Conservation (phyloP, 352 stramenopile species). For the Plasmopara viticola region DNA sequence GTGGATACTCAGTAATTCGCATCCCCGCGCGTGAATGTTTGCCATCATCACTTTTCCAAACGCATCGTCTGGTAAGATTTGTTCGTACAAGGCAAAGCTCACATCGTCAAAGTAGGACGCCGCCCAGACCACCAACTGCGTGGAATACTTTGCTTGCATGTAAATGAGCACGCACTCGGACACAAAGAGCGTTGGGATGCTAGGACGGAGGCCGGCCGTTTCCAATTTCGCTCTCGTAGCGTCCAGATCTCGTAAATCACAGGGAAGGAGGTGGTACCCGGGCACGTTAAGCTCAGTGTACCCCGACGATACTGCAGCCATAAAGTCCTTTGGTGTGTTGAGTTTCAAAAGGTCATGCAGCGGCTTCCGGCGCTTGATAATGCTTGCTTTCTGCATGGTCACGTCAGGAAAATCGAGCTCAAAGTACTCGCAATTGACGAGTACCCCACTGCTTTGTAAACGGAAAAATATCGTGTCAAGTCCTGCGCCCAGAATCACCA, state of each 20-base stretch:
- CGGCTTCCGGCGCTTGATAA: slow-evolving; percentile 63
- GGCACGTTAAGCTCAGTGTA: slow-evolving; percentile 59
- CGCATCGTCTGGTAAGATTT: slow-evolving; percentile 85
- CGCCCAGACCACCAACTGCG: slow-evolving; percentile 67
- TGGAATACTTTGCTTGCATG: slow-evolving; percentile 81
- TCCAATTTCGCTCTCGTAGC: slow-evolving; percentile 52
- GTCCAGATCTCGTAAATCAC: slow-evolving; percentile 63
- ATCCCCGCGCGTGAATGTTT: slow-evolving; percentile 88
- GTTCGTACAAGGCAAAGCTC: slow-evolving; percentile 85
- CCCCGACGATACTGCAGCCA: slow-evolving; percentile 42
- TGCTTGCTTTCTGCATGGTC: slow-evolving; percentile 72
- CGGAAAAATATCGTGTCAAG: slow-evolving; percentile 85
- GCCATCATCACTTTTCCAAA: slow-evolving; percentile 89
- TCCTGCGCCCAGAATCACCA: slow-evolving; percentile 76
- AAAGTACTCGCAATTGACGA: slow-evolving; percentile 67
- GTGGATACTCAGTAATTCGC: slow-evolving; percentile 79
- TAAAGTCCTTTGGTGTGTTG: slow-evolving; percentile 32
- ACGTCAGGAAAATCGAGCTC: slow-evolving; percentile 81
- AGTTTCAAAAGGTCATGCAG: slow-evolving; percentile 45
- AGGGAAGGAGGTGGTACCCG: slow-evolving; percentile 75
- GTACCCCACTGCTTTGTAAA: slow-evolving; percentile 32
- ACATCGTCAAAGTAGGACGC: slow-evolving; percentile 60
- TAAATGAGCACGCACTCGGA: slow-evolving; percentile 91
- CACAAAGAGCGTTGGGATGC: slow-evolving; percentile 67
- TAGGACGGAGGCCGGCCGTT: slow-evolving; percentile 42